Evolutionary conservation across 2,329 filamentous ascomycete species (phyloP), one percentile per base, ranked within the genome.

Genomic region (Fusarium chuoi): DNA sequence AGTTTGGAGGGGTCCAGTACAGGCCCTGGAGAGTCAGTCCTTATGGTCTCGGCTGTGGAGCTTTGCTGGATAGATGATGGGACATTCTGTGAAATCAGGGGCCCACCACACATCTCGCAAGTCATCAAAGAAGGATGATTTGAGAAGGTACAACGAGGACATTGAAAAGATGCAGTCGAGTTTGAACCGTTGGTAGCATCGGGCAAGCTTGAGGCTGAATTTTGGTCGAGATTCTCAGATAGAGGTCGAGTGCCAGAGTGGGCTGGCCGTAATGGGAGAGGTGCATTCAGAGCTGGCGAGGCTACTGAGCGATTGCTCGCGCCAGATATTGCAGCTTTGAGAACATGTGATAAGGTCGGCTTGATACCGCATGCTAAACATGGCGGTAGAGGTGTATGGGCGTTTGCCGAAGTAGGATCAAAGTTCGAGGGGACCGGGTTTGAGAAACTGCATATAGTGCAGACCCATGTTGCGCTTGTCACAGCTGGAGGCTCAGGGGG

Each of bases 341-440:
- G 84, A 4, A 98, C 88, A 70, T 94, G 92, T 5, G 94, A 89
- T 55, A 97, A 87, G 1, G 93, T 92, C 7, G 96, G 96, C 78
- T 96, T 97, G 78, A 99, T 98, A 1, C 96, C 96, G 80, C 96
- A 99, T 10, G 95, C 93, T 61, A 98, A 86, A 80, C 96, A 99
- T 75, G 96, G 94, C 7, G 95, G 93, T 28, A 98, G 84, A 14
- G 92, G 92, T 10, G 93, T 97, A 71, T 94, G 90, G 26, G 91
- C 89, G 70, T 90, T 96, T 14, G 94, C 94, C 6, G 92, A 91
- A 3, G 91, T 88, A 1, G 95, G 93, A 78, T 98, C 96, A 81
- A 98, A 98, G 81, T 98, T 98, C 42, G 94, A 93, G 2, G 96
- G 95, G 3, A 98, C 91, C 1, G 94, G 92, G 78, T 98, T 98